Conservation (phyloP, 163 green algal species). For the Picocystis sp. region DNA sequence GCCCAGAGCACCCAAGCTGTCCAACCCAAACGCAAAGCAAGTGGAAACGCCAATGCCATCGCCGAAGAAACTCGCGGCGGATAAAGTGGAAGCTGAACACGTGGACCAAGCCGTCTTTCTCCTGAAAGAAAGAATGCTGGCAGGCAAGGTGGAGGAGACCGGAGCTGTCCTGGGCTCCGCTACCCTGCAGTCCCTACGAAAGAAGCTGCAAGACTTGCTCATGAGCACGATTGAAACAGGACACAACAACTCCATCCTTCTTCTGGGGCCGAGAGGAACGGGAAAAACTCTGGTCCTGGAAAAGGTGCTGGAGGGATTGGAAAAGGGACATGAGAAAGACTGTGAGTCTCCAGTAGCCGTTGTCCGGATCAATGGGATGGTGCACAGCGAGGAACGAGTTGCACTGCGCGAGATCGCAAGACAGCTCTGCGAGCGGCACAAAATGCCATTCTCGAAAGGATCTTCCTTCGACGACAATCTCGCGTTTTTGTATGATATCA, state of each 20-base stretch:
- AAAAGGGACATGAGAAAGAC: constrained; percentile 15
- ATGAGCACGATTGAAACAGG: constrained; percentile 6
- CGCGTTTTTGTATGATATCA: constrained; percentile 53
- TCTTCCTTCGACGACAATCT: constrained; percentile 67
- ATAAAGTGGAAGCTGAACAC: too few relatives aligned
- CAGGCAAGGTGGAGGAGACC: too few relatives aligned
- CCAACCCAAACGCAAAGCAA: too few relatives aligned
- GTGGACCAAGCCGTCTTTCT: too few relatives aligned
- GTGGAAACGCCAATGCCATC: too few relatives aligned
- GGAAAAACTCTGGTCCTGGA: constrained; percentile 37
- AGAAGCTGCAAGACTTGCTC: constrained; percentile 2
- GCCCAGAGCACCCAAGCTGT: too few relatives aligned
- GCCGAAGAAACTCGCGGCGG: too few relatives aligned
- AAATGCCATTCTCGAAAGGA: constrained; percentile 23
- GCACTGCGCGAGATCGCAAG: constrained; percentile 61
- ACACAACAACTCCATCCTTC: constrained; percentile 24
- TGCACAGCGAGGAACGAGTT: constrained; percentile 47
- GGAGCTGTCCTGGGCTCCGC: too few relatives aligned
- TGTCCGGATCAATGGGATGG: constrained; percentile 43
- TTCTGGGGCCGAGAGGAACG: constrained; percentile 24
- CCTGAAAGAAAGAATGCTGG: too few relatives aligned
- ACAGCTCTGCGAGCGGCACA: constrained; percentile 53
- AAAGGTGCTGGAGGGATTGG: constrained; percentile 17
- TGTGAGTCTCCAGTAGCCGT: constrained; percentile 22
- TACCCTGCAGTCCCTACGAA: too few relatives aligned